Base-by-base conservation (phyloP, 306 rosid genomes). In the Adenanthera pavonina region DNA sequence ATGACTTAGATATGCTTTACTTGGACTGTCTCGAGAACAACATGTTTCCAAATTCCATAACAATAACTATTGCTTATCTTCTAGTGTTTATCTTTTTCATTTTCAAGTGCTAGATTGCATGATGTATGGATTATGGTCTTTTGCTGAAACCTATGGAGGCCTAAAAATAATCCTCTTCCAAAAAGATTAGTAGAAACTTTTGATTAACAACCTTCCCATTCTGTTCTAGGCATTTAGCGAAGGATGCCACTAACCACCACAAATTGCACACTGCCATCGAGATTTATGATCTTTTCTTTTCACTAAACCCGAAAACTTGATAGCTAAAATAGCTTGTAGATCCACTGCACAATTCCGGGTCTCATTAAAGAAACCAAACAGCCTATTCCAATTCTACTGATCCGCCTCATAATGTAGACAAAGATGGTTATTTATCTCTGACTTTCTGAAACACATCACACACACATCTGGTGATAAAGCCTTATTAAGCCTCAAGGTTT, bases 1-100 rank as follows among this genome's bases (percentile, higher is more conserved):
- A 48, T 48, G 54, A 36, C 61, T 52, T 15, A 15, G 48, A 36
- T 17, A 36, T 46, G 51, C 15, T 47, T 74, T 46, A 46, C 77
- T 57, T 66, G 80, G 46, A 64, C 56, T 40, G 59, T 81, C 79
- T 81, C 40, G 10, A 6, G 34, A 56, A 8, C 4, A 52, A 64
- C 56, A 19, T 65, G 36, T 51, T 52, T 59, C 49, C 52, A 41
- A 43, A 30, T 65, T 54, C 41, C 20, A 10, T 66, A 13, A 46
- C n/a, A 43, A 54, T 46, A 53, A 49, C 15, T 72, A 73, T 62
- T 54, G 64, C 15, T 78, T 69, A 6, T 54, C 59, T 54, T 34
- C n/a, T 38, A 70, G 40, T 33, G 4, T 11, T 57, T 60, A 16
- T 34, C 47, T 8, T 70, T 80, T 80, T 30, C 64, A 34, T 34